Evolutionary conservation across 2,329 filamentous ascomycete species (phyloP).

Genomic region (Ophiostoma sp.): DNA sequence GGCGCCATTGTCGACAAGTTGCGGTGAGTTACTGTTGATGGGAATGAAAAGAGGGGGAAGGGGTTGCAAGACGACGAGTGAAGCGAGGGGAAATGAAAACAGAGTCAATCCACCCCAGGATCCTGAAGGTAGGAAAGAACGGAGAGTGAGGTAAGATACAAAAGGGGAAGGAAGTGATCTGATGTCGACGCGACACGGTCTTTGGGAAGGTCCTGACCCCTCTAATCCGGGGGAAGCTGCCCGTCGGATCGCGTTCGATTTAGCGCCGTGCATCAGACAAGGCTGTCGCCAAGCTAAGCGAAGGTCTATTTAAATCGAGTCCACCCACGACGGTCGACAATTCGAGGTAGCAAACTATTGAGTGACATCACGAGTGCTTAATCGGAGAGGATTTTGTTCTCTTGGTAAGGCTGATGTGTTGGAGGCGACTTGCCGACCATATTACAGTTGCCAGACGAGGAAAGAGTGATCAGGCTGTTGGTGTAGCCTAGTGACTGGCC

Average conservation of each 20-base stretch:
- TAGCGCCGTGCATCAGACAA: not conserved
- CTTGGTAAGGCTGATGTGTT: too few species aligned
- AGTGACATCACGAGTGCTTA: too few species aligned
- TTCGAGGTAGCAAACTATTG: too few species aligned
- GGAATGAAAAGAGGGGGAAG: not conserved
- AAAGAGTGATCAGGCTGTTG: too few species aligned
- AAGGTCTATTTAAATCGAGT: too few species aligned
- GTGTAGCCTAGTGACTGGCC: too few species aligned
- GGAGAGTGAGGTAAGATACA: not conserved
- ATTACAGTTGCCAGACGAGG: too few species aligned
- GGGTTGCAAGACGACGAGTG: not conserved
- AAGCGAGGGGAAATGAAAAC: not conserved
- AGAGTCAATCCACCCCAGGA: not conserved
- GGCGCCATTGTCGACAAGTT: not conserved
- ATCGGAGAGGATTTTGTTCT: too few species aligned
- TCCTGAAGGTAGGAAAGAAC: not conserved
- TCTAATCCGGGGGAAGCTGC: not conserved
- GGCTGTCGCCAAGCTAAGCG: too few species aligned
- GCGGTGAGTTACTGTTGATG: not conserved
- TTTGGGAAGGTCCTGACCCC: not conserved
- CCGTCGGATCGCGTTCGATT: not conserved
- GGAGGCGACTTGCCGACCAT: too few species aligned
- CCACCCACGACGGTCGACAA: too few species aligned
- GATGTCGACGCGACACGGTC: not conserved
- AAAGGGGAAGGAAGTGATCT: not conserved